A percentile compares a stretch with the other conserved stretches of the same genome.
Conservation (phyloP, 352 stramenopile genomes). For the Phytophthora hibernalis region DNA sequence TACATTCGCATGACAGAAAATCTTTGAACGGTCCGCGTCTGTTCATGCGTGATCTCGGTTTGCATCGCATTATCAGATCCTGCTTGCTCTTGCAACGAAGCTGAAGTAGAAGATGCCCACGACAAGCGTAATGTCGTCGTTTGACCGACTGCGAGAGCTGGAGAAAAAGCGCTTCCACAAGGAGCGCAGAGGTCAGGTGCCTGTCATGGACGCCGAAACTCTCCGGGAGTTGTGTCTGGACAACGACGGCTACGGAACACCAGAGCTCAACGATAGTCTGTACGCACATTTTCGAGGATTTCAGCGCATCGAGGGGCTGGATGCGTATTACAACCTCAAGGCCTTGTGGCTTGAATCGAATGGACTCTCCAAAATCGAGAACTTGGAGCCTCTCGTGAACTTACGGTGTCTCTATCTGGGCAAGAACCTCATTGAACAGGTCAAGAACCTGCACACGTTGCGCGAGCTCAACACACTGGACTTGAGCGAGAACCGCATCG, state of each 20-base stretch:
- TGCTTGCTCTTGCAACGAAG: background rate
- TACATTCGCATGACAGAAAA: constrained; percentile 29
- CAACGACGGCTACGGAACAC: constrained; percentile 95
- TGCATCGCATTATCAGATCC: constrained; percentile 12
- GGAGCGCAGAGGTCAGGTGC: constrained; percentile 73
- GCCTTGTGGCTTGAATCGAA: constrained; percentile 97
- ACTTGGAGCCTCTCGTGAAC: constrained; percentile 71
- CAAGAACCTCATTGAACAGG: constrained; percentile 91
- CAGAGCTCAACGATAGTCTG: constrained; percentile 95
- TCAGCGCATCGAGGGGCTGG: constrained; percentile 94
- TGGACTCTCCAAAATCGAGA: constrained; percentile 88
- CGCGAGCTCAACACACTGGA: constrained; percentile 92
- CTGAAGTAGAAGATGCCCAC: constrained; percentile 38
- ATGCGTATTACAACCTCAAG: constrained; percentile 94
- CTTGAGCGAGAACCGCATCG: constrained; percentile 92
- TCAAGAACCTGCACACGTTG: constrained; percentile 75
- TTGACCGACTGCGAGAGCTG: constrained; percentile 64
- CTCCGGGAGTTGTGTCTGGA: constrained; percentile 87
- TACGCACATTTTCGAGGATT: constrained; percentile 95
- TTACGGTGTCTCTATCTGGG: constrained; percentile 94
- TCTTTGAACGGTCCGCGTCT: constrained; percentile 35
- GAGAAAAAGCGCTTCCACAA: constrained; percentile 76
- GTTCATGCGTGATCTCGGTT: constrained; percentile 15
- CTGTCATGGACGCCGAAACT: constrained; percentile 90
- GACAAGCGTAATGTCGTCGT: constrained; percentile 53